A percentile compares a stretch with the other conserved stretches of the same genome.
Evolutionary conservation across 2,329 filamentous ascomycete species (phyloP).

Genomic region (Falciphora oryzae): DNA sequence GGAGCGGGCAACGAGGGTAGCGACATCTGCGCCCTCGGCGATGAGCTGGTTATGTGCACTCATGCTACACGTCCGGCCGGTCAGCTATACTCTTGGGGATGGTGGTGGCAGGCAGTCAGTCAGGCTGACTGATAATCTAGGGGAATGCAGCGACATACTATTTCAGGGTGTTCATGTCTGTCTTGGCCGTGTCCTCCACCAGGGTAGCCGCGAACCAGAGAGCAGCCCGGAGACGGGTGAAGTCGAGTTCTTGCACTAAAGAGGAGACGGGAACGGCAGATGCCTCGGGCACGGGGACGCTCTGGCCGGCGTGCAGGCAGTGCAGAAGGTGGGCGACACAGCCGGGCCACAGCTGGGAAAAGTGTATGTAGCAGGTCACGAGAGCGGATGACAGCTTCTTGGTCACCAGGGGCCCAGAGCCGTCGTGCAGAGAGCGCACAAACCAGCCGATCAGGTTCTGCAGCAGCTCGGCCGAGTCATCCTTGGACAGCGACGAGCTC

Average conservation of each 20-base stretch:
- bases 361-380: constrained; percentile 69
- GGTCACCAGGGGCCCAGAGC: constrained; percentile 54
- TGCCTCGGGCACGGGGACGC: constrained; percentile 38
- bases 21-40: constrained; percentile 34
- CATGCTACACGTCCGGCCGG: not conserved
- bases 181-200: constrained; percentile 62
- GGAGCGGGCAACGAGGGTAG: constrained; percentile 33
- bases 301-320: constrained; percentile 45
- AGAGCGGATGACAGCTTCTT: constrained; percentile 74
- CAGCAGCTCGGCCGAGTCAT: constrained; percentile 54
- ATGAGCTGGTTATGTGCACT: constrained; percentile 32
- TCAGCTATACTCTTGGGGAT: constrained; percentile 16
- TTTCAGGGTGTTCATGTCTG: constrained; percentile 56
- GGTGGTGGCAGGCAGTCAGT: constrained; percentile 14
- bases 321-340: constrained; percentile 60
- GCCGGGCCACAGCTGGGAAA: constrained; percentile 59
- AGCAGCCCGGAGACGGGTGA: constrained; percentile 47
- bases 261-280: constrained; percentile 29
- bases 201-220: constrained; percentile 61
- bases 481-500: constrained; percentile 46
- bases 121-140: not conserved
- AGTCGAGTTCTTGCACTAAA: constrained; percentile 28
- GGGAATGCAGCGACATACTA: constrained; percentile 34
- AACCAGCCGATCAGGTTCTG: constrained; percentile 59
- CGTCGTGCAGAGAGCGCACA: constrained; percentile 44